phyloP scores from a whole-genome alignment of 1,139 yeast genomes.

The Yamadazyma diospyri region DNA sequence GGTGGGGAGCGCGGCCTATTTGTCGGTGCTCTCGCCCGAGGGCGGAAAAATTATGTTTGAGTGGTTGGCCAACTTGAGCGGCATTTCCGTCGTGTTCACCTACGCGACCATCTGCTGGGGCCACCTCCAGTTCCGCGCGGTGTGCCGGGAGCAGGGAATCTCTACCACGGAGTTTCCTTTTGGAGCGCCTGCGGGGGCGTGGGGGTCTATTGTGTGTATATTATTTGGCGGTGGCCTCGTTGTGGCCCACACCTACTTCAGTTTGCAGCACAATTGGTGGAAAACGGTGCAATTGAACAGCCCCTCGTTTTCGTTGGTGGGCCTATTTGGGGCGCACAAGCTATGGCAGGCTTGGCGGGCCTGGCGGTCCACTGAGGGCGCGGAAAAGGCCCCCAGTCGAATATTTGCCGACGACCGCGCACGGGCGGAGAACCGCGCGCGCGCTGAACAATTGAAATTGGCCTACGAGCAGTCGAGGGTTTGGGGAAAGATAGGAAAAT shows the following conservation, averaged over 20 bases:
- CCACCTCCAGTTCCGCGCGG: constrained; percentile 23
- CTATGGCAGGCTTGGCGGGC: too few relatives aligned
- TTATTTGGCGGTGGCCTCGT: constrained; percentile 7
- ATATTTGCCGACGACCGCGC: too few relatives aligned
- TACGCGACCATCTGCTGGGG: constrained; percentile 30
- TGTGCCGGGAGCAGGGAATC: constrained; percentile 17
- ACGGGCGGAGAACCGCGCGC: too few relatives aligned
- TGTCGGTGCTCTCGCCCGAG: constrained; percentile 7
- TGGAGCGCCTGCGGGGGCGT: constrained; percentile 10
- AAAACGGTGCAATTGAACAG: neutral
- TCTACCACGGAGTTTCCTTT: constrained; percentile 16
- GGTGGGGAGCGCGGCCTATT: constrained; percentile 8
- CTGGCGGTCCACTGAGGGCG: too few relatives aligned
- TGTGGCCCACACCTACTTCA: neutral
- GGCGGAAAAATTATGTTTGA: constrained; percentile 18
- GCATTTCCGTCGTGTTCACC: constrained; percentile 31
- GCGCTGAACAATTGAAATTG: too few relatives aligned
- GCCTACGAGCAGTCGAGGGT: too few relatives aligned
- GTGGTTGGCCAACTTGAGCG: constrained; percentile 36
- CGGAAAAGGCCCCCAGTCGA: too few relatives aligned
- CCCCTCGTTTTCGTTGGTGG: neutral
- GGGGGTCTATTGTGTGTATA: constrained; percentile 14
- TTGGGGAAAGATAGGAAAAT: too few relatives aligned
- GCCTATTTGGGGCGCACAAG: too few relatives aligned
- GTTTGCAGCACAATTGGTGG: constrained; percentile 1